Evolutionary conservation across 106 monocot species (phyloP).

Genomic region (Iris macrosiphon): DNA sequence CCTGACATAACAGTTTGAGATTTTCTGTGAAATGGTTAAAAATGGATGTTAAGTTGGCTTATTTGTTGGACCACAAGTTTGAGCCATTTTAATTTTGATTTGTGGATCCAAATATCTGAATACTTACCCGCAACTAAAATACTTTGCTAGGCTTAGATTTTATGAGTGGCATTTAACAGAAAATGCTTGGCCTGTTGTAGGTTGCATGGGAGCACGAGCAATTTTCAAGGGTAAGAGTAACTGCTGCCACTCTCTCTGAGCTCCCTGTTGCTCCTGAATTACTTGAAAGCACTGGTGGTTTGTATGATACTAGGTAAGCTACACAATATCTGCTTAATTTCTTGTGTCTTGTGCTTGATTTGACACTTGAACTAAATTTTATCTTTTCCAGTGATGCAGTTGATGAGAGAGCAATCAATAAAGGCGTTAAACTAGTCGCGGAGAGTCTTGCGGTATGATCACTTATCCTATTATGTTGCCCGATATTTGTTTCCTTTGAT

Average conservation of each 20-base stretch:
- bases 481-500: no score
- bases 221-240: constrained; percentile 90
- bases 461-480: neutral
- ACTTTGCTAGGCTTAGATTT: no score
- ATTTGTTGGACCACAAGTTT: no score
- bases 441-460: constrained; percentile 93
- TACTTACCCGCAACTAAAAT: no score
- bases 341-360: no score
- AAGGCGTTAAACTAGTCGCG: constrained; percentile 79
- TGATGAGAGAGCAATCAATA: constrained; percentile 56
- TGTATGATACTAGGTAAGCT: constrained; percentile 63
- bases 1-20: no score
- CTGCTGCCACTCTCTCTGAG: constrained; percentile 86
- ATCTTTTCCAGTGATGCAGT: constrained; percentile 51
- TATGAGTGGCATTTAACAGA: no score
- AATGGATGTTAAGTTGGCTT: no score
- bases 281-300: constrained; percentile 74
- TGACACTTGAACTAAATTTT: no score
- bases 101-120: no score
- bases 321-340: neutral
- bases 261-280: constrained; percentile 69
- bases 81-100: no score
- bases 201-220: constrained; percentile 99
- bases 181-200: constrained; percentile 26
- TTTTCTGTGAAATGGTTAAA: no score